Percentiles rank a stretch among this genome's conserved stretches.
These are phyloP conservation scores for Penicillium mononematosum DNA, from an alignment of 495 filamentous ascomycete genomes.

Conservation along the genomic window DNA sequence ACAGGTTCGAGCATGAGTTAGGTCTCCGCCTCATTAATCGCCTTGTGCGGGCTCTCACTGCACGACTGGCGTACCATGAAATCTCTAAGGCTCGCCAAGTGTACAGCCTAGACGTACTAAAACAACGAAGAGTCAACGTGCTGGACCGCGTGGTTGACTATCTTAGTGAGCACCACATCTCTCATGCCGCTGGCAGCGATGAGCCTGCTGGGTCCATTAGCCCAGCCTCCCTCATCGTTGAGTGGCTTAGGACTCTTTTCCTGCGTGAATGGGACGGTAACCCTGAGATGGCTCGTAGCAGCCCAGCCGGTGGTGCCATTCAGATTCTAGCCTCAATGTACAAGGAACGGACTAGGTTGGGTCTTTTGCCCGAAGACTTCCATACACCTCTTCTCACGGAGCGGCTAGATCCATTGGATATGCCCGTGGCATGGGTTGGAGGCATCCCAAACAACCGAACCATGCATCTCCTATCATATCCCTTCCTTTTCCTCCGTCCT, in stretches of 20 bases:
- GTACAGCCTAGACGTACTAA: constrained; percentile 33
- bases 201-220: constrained; percentile 34
- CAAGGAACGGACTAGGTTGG: constrained; percentile 59
- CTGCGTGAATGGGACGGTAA: constrained; percentile 76
- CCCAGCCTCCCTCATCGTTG: constrained; percentile 59
- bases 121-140: constrained; percentile 33
- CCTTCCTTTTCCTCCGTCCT: constrained; percentile 74
- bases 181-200: constrained; percentile 31
- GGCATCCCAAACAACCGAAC: constrained; percentile 54
- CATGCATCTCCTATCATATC: constrained; percentile 74
- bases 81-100: constrained; percentile 47
- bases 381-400: constrained; percentile 73
- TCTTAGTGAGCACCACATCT: constrained; percentile 36
- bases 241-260: constrained; percentile 76
- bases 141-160: constrained; percentile 42
- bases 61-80: constrained; percentile 51
- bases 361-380: constrained; percentile 66
- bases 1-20: constrained; percentile 62
- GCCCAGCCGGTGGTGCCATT: constrained; percentile 69
- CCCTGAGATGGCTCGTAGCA: constrained; percentile 62
- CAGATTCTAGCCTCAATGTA: constrained; percentile 74
- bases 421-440: constrained; percentile 71
- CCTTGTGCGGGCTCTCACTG: constrained; percentile 54
- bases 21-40: constrained; percentile 56
- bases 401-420: constrained; percentile 71